These are phyloP conservation scores for Hypoxylon sp. DNA, from an alignment of 2,329 filamentous ascomycete genomes.

Conservation along the genomic window DNA sequence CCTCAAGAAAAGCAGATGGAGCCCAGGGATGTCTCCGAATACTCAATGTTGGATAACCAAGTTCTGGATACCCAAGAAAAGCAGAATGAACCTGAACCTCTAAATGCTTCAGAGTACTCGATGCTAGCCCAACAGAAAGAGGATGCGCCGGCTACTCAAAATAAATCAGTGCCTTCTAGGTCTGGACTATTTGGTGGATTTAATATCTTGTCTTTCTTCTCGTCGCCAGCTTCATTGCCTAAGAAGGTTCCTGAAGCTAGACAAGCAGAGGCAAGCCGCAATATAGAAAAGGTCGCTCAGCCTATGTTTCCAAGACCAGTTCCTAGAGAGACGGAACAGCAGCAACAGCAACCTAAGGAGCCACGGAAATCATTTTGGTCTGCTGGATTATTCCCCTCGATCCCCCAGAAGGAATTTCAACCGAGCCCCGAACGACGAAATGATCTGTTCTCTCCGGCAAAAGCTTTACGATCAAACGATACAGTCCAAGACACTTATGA, in stretches of 20 bases:
- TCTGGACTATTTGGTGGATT: constrained; percentile 54
- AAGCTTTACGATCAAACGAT: constrained; percentile 44
- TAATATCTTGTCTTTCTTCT: constrained; percentile 69
- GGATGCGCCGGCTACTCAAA: constrained; percentile 39
- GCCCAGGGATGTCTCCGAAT: constrained; percentile 54
- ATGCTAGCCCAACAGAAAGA: constrained; percentile 55
- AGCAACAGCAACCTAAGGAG: constrained; percentile 46
- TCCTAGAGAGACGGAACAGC: constrained; percentile 45
- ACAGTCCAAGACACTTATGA: constrained; percentile 49
- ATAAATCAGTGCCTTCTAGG: constrained; percentile 45
- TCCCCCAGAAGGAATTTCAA: constrained; percentile 54
- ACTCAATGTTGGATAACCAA: constrained; percentile 36
- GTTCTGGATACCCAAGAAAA: constrained; percentile 40
- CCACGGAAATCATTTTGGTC: constrained; percentile 48
- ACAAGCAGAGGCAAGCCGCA: constrained; percentile 26
- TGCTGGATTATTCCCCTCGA: constrained; percentile 51
- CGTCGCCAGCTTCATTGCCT: constrained; percentile 63
- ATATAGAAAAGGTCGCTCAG: constrained; percentile 30
- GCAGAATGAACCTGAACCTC: constrained; percentile 29
- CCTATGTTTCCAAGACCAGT: constrained; percentile 29
- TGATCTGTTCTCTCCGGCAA: constrained; percentile 56
- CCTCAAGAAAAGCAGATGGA: constrained; percentile 14
- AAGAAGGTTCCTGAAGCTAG: constrained; percentile 39
- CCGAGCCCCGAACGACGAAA: constrained; percentile 52
- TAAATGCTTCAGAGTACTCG: constrained; percentile 59